Evolutionary conservation across 805 yeast genomes (phyloP), one percentile per base, ranked within the genome.

Genomic region (Candida ovalis): DNA sequence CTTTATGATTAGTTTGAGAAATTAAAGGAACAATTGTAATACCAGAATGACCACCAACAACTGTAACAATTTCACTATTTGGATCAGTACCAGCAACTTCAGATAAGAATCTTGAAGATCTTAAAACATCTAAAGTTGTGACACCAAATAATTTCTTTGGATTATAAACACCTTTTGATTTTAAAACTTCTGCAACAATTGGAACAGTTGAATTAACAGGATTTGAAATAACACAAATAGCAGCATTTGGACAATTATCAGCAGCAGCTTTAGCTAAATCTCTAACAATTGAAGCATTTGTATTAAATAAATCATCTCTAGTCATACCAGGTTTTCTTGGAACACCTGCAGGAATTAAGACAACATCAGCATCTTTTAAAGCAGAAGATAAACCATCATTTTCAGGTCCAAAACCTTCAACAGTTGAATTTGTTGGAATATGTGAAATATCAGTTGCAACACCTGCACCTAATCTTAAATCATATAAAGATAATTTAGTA

Each of bases 271-370:
- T 77, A 67, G 96, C 96, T 70, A 91, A 79, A 71, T 88, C 96
- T 69, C 94, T 84, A 55, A 91, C 97, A 70, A 91, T 91, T 45
- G 95, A 85, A 45, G 97, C 97, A 67, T 91, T 91, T 76, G 95
- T 91, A 78, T 88, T 85, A 84, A 91, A 91, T 63, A 91, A 78
- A 69, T 91, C 97, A 70, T 91, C 97, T 78, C 97, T 87, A 66
- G 97, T 88, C 97, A 91, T 91, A 71, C 97, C 97, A 59, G 97
- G 97, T 77, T 90, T 91, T 82, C 95, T 88, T 77, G 96, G 97
- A 50, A 91, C 95, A 77, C 97, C 97, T 49, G 97, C 97, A 67
- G 97, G 97, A 71, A 91, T 88, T 50, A 91, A 80, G 45, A 91
- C 91, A 51, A 91, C 83, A 61, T 90, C 95, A 45, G 96, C 80